phyloP scores from a whole-genome alignment of 129 eudicot genomes.

The Sambucus nigra region DNA sequence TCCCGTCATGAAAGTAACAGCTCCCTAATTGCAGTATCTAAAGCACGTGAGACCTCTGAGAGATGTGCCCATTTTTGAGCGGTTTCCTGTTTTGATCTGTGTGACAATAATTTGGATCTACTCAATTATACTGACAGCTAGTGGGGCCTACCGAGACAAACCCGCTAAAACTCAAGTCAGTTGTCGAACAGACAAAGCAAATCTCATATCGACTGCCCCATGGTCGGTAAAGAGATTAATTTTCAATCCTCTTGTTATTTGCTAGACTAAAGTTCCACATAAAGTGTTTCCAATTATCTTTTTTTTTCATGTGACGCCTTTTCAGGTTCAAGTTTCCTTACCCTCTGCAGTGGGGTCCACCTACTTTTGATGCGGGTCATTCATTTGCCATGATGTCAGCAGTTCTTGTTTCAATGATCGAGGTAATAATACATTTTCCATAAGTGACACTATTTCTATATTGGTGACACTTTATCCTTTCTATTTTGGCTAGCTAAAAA shows the following conservation, averaged over 20 bases:
- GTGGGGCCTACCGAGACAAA: slow-evolving; percentile 78
- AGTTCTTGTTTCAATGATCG: slow-evolving; percentile 89
- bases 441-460: neutral
- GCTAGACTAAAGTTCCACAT: no score
- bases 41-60: slow-evolving; percentile 75
- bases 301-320: slow-evolving; percentile 1
- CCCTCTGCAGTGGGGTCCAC: slow-evolving; percentile 99
- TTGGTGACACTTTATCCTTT: neutral
- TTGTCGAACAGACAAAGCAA: slow-evolving; percentile 89
- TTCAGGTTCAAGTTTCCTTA: slow-evolving; percentile 91
- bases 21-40: slow-evolving; percentile 59
- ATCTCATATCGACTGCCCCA: slow-evolving; percentile 90
- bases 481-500: neutral
- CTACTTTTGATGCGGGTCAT: slow-evolving; percentile 92
- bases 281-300: no score
- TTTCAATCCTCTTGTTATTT: neutral
- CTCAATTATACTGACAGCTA: slow-evolving; percentile 69
- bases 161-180: slow-evolving; percentile 52
- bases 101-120: slow-evolving; percentile 74
- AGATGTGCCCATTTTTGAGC: slow-evolving; percentile 86
- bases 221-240: slow-evolving; percentile 37
- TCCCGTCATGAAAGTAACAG: slow-evolving; percentile 8
- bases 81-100: slow-evolving; percentile 75
- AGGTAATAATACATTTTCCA: slow-evolving; percentile 35
- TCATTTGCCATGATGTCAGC: slow-evolving; percentile 95